These are phyloP conservation scores for Scolecobasidium constrictum DNA, from an alignment of 2,329 filamentous ascomycete genomes.

Conservation along the genomic window DNA sequence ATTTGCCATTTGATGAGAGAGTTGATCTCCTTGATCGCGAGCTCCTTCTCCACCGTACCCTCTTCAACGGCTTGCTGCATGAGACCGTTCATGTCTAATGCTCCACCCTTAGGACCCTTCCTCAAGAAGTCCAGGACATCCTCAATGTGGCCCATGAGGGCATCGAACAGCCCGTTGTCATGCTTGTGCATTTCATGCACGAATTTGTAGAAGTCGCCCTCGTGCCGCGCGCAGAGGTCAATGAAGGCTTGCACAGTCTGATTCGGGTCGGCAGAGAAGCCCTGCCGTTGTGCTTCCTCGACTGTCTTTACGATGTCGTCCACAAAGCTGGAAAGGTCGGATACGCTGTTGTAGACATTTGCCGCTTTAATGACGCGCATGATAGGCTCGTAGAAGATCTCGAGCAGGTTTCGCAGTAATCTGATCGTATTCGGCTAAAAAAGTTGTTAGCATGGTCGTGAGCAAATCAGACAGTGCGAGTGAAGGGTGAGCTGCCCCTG, in stretches of 20 bases:
- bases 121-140: slow-evolving; percentile 88
- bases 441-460: slow-evolving; percentile 13
- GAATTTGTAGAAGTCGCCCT: slow-evolving; percentile 98
- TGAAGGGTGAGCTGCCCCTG: not conserved
- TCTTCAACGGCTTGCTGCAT: slow-evolving; percentile 69
- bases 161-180: slow-evolving; percentile 91
- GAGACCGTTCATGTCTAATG: slow-evolving; percentile 86
- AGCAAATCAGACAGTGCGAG: not conserved
- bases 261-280: slow-evolving; percentile 90
- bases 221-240: slow-evolving; percentile 86
- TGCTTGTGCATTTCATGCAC: slow-evolving; percentile 96
- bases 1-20: slow-evolving; percentile 86
- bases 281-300: slow-evolving; percentile 56
- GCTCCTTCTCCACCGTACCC: slow-evolving; percentile 56
- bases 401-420: slow-evolving; percentile 90
- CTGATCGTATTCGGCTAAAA: slow-evolving; percentile 75
- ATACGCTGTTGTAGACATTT: slow-evolving; percentile 95
- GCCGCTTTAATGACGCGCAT: slow-evolving; percentile 97
- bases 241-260: slow-evolving; percentile 98
- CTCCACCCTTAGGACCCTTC: slow-evolving; percentile 66
- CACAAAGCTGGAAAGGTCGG: slow-evolving; percentile 86
- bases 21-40: slow-evolving; percentile 72
- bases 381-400: slow-evolving; percentile 96
- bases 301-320: slow-evolving; percentile 85
- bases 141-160: slow-evolving; percentile 96